Conservation (phyloP, 352 stramenopile genomes). For the Aphanomyces euteiches region DNA sequence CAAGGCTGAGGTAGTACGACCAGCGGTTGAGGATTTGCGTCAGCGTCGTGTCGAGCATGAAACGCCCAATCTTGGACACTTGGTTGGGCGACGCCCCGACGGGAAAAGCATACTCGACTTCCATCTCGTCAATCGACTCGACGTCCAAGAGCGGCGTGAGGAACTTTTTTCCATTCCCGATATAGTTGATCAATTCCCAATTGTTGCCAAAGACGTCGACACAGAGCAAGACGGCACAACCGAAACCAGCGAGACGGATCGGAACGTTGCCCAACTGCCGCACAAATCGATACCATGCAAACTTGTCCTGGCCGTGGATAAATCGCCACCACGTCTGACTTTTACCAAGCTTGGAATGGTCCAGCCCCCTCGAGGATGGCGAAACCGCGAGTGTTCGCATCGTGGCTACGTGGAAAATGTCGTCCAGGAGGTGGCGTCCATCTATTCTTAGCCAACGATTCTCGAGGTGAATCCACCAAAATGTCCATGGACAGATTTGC, state of each 20-base stretch:
- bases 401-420: no score
- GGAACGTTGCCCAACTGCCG: no score
- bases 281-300: no score
- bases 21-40: background rate
- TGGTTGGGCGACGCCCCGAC: background rate
- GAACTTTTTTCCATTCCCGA: constrained; percentile 2
- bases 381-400: no score
- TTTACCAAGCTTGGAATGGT: no score
- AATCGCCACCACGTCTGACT: no score
- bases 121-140: background rate
- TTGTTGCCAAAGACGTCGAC: constrained; percentile 11
- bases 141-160: background rate
- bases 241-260: background rate
- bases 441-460: no score
- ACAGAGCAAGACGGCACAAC: background rate
- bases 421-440: no score
- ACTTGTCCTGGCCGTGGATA: no score
- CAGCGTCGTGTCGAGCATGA: constrained; percentile 8
- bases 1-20: background rate
- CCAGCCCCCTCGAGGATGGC: no score
- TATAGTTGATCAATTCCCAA: constrained; percentile 9
- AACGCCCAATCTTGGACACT: background rate
- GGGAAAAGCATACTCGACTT: background rate
- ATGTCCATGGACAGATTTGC: no score
- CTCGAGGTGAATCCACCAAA: no score